A percentile compares a stretch with the other conserved stretches of the same genome.
phyloP scores from a whole-genome alignment of 179 eudicot genomes.

The Beta macrorhiza region DNA sequence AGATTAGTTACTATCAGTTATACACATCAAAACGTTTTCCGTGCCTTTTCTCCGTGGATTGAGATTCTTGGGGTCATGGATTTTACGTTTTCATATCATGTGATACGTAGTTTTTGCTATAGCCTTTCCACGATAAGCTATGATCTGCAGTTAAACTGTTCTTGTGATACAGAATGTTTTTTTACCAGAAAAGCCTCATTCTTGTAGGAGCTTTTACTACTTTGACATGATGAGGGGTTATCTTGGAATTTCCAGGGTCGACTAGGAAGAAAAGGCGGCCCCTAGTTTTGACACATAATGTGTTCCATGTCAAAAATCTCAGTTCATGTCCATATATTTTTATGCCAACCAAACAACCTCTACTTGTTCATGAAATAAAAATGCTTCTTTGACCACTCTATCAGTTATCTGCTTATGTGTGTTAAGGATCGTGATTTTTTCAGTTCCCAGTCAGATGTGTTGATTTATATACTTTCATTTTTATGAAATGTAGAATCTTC shows the following conservation, averaged over 20 bases:
- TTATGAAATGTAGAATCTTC: background rate
- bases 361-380: background rate
- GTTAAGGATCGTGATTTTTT: background rate
- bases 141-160: background rate
- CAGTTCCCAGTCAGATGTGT: background rate
- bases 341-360: no score
- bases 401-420: background rate
- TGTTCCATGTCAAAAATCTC: background rate
- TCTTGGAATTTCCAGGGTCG: background rate
- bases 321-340: background rate
- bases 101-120: background rate
- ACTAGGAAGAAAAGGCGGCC: background rate
- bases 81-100: background rate
- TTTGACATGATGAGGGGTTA: background rate
- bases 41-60: background rate
- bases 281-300: background rate
- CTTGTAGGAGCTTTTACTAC: background rate
- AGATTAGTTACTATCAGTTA: background rate
- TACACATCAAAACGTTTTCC: background rate
- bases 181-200: background rate
- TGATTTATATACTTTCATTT: background rate
- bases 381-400: background rate
- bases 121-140: background rate
- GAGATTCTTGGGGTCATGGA: constrained; percentile 7
- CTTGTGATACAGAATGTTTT: background rate